A percentile compares a stretch with the other conserved stretches of the same genome.
Conservation (phyloP, 1,284 basidiomycete species). For the Fomitiporia mediterranea region DNA sequence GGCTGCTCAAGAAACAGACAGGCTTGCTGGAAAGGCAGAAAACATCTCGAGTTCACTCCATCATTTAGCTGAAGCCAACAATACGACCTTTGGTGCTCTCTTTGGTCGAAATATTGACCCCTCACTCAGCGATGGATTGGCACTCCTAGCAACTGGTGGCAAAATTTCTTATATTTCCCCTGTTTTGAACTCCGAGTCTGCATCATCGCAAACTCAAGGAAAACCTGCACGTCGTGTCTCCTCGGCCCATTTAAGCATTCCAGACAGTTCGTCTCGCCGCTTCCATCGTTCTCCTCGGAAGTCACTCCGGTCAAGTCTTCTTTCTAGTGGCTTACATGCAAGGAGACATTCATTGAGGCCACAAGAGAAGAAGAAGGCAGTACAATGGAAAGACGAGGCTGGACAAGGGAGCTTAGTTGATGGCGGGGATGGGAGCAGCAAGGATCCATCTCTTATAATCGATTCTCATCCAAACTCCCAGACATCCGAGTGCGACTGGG, state of each 20-base stretch:
- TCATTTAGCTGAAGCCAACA: slow-evolving; percentile 60
- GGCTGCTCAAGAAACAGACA: slow-evolving; percentile 40
- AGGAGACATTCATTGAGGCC: slow-evolving; percentile 58
- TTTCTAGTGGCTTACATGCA: slow-evolving; percentile 32
- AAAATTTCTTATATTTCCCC: slow-evolving; percentile 31
- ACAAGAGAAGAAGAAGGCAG: slow-evolving; percentile 66
- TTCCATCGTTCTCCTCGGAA: slow-evolving; percentile 55
- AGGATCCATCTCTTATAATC: slow-evolving; percentile 19
- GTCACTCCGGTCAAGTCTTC: slow-evolving; percentile 62
- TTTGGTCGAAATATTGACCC: slow-evolving; percentile 64
- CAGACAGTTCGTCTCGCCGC: slow-evolving; percentile 32
- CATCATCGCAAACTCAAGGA: slow-evolving; percentile 37
- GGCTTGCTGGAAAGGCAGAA: slow-evolving; percentile 36
- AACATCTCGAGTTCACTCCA: slow-evolving; percentile 48
- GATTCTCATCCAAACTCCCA: slow-evolving; percentile 37
- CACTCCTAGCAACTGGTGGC: slow-evolving; percentile 43
- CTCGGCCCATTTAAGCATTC: slow-evolving; percentile 41
- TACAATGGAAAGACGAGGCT: slow-evolving; percentile 87
- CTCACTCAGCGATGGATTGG: slow-evolving; percentile 35
- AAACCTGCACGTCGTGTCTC: slow-evolving; percentile 46
- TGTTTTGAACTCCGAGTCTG: slow-evolving; percentile 39
- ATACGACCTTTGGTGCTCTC: slow-evolving; percentile 57
- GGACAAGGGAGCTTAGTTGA: slow-evolving; percentile 82
- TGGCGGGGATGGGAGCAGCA: slow-evolving; percentile 36
- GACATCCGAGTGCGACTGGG: slow-evolving; percentile 82